phyloP scores from a whole-genome alignment of 305 asterid species.

The Fraxinus baroniana region DNA sequence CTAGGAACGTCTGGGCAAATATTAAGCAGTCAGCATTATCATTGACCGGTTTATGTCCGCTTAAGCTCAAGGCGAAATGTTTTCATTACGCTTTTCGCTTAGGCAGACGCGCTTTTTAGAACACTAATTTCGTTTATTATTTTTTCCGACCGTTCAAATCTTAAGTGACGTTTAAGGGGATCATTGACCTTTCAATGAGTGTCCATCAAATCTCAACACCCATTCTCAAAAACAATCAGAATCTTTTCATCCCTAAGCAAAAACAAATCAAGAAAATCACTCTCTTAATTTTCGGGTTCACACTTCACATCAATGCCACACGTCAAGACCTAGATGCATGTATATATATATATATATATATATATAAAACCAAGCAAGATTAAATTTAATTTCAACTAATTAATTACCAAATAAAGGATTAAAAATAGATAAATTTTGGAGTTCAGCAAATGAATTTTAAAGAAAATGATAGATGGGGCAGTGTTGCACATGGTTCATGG shows the following conservation, averaged over 20 bases:
- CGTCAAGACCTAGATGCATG: slow-evolving; percentile 21
- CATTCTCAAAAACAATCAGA: background rate
- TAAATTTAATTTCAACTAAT: slow-evolving; percentile 6
- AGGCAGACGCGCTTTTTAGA: no score
- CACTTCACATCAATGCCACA: slow-evolving; percentile 16
- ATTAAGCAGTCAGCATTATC: no score
- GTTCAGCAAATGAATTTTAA: slow-evolving; percentile 28
- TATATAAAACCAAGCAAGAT: slow-evolving; percentile 19
- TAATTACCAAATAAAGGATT: slow-evolving; percentile 16
- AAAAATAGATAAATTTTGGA: slow-evolving; percentile 34
- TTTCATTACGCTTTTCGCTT: no score
- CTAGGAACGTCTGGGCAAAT: no score
- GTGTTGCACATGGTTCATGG: slow-evolving; percentile 64
- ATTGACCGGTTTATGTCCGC: no score
- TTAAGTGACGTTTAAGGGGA: background rate
- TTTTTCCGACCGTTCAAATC: background rate
- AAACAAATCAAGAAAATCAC: background rate
- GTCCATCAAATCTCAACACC: slow-evolving; percentile 1
- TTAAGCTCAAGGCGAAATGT: no score
- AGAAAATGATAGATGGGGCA: slow-evolving; percentile 44
- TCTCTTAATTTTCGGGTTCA: background rate
- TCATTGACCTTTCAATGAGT: background rate
- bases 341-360: no score
- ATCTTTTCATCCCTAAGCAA: background rate
- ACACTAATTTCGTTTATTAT: no score